phyloP scores from a whole-genome alignment of 2,329 filamentous ascomycete genomes.

The Pezicula carpinea region DNA sequence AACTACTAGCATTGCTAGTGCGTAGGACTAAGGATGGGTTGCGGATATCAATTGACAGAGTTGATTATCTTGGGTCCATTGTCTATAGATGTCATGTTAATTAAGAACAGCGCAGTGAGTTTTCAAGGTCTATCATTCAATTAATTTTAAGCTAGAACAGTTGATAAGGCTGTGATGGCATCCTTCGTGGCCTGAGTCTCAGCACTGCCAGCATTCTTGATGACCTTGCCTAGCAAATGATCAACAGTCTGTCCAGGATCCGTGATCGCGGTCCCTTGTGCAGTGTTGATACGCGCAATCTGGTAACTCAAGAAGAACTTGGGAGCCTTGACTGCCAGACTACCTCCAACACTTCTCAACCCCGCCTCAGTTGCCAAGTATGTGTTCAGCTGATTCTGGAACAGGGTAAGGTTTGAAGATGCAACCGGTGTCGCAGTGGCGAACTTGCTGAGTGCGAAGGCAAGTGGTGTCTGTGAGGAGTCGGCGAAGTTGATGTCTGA shows the following conservation, averaged over 20 bases:
- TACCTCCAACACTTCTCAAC: slow-evolving; percentile 47
- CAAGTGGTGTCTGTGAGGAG: slow-evolving; percentile 42
- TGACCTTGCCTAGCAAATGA: slow-evolving; percentile 52
- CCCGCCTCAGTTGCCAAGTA: slow-evolving; percentile 58
- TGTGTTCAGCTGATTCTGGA: slow-evolving; percentile 49
- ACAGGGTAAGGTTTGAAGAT: slow-evolving; percentile 42
- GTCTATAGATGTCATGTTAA: no score
- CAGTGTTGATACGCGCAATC: slow-evolving; percentile 53
- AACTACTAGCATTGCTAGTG: no score
- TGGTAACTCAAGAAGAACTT: slow-evolving; percentile 61
- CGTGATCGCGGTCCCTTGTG: slow-evolving; percentile 49
- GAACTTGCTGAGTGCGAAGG: slow-evolving; percentile 50
- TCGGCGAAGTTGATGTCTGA: slow-evolving; percentile 52
- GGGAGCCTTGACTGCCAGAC: slow-evolving; percentile 53
- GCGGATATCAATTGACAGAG: no score
- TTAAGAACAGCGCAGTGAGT: no score
- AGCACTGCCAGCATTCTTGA: slow-evolving; percentile 47
- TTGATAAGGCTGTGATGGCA: slow-evolving; percentile 39
- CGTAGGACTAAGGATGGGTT: no score
- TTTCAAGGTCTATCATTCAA: no score
- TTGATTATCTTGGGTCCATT: no score
- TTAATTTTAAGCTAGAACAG: slow-evolving; percentile 8
- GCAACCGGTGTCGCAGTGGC: slow-evolving; percentile 46
- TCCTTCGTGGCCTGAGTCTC: slow-evolving; percentile 39
- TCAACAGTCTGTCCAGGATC: slow-evolving; percentile 49